These are phyloP conservation scores for Kuraishia molischiana DNA, from an alignment of 805 yeast species.

Conservation along the genomic window DNA sequence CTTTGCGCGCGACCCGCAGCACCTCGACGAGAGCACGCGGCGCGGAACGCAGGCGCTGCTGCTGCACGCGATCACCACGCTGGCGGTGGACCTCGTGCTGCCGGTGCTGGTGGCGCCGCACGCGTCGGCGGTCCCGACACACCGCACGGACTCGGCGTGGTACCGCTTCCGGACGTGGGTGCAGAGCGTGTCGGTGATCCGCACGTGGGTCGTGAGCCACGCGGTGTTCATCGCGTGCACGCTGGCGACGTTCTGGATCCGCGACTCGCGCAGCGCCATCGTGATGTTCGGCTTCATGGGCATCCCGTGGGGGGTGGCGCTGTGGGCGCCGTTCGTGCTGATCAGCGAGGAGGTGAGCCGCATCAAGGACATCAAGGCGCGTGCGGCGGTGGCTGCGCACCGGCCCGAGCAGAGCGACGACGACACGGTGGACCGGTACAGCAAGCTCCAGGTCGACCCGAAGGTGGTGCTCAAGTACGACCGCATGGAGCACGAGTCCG, in stretches of 20 bases:
- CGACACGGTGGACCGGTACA: neutral
- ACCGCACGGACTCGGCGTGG: conserved; percentile 1
- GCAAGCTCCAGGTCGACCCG: neutral
- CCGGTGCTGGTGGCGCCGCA: conserved; percentile 27
- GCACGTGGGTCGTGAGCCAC: conserved; percentile 43
- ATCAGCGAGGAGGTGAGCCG: conserved; percentile 49
- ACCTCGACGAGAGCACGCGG: conserved; percentile 38
- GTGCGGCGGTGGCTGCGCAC: conserved; percentile 6
- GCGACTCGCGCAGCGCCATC: conserved; percentile 31
- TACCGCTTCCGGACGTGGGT: neutral
- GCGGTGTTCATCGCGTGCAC: conserved; percentile 37
- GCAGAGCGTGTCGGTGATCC: conserved; percentile 20
- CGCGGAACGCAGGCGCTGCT: conserved; percentile 43
- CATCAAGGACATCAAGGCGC: conserved; percentile 35
- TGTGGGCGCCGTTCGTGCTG: conserved; percentile 59
- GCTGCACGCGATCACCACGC: conserved; percentile 36
- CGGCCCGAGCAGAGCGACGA: neutral
- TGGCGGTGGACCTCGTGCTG: conserved; percentile 30
- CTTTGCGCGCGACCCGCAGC: conserved; percentile 14
- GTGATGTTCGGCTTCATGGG: conserved; percentile 43
- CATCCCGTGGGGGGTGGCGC: conserved; percentile 54
- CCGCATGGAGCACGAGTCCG: conserved; percentile 42
- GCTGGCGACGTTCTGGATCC: conserved; percentile 34
- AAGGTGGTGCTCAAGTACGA: conserved; percentile 20
- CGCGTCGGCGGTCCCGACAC: conserved; percentile 1